phyloP scores from a whole-genome alignment of 1,139 yeast species.

The Yamadazyma spencermartinsiae region DNA sequence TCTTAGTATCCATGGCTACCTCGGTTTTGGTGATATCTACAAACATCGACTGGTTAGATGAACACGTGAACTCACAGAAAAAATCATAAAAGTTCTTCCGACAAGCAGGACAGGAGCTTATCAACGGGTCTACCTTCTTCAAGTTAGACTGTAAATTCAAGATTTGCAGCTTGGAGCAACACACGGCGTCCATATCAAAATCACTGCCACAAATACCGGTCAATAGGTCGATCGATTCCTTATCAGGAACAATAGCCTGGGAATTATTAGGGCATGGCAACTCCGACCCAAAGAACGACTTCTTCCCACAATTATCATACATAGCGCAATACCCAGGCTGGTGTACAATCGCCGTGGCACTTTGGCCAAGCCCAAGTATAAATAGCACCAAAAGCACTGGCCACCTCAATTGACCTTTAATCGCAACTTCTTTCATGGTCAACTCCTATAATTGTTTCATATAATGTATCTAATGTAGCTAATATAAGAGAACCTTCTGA shows the following conservation, averaged over 20 bases:
- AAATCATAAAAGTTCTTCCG: conserved; percentile 78
- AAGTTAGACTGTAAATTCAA: conserved; percentile 47
- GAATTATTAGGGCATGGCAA: conserved; percentile 73
- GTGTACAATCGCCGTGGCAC: conserved; percentile 15
- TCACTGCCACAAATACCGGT: conserved; percentile 68
- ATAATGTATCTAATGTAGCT: no score
- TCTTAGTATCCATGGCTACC: conserved; percentile 50
- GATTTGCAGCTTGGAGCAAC: conserved; percentile 43
- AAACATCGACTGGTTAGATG: conserved; percentile 78
- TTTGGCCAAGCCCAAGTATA: background rate
- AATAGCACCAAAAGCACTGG: background rate
- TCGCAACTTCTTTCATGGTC: no score
- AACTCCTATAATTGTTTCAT: no score
- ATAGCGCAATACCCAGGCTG: conserved; percentile 54
- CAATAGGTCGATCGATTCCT: conserved; percentile 48
- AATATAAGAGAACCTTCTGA: no score
- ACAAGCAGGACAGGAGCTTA: conserved; percentile 95
- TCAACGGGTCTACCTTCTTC: conserved; percentile 72
- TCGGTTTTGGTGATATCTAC: conserved; percentile 63
- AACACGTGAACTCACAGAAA: conserved; percentile 89
- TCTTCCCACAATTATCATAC: conserved; percentile 74
- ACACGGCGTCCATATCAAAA: conserved; percentile 45
- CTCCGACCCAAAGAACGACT: conserved; percentile 71
- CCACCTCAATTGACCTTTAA: background rate
- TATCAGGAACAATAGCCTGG: conserved; percentile 46